Evolutionary conservation across 495 filamentous ascomycete species (phyloP).

Genomic region (Podospora bellae-mahoneyi): DNA sequence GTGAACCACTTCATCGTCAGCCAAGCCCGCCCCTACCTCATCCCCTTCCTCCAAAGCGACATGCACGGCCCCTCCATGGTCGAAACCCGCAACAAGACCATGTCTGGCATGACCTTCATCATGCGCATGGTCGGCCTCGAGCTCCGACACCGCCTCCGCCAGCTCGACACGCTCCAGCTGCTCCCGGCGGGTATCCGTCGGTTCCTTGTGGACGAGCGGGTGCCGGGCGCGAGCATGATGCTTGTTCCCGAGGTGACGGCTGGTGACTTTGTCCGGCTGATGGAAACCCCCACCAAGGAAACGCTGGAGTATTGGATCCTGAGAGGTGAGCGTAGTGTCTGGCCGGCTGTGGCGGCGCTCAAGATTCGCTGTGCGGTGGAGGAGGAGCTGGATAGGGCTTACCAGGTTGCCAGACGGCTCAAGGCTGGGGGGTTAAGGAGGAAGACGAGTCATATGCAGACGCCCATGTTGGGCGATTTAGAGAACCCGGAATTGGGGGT

Average conservation of each 20-base stretch:
- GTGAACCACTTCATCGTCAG: conserved; percentile 84
- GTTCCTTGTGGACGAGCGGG: conserved; percentile 81
- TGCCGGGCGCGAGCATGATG: conserved; percentile 76
- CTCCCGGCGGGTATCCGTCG: conserved; percentile 67
- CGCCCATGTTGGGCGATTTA: background rate
- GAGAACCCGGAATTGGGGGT: conserved; percentile 2
- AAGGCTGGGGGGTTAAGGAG: conserved; percentile 45
- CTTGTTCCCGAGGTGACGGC: conserved; percentile 76
- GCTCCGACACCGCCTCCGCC: conserved; percentile 74
- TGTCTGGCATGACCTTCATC: conserved; percentile 58
- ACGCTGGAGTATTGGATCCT: conserved; percentile 81
- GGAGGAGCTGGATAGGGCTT: conserved; percentile 77
- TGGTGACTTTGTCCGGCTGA: conserved; percentile 67
- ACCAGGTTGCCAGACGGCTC: conserved; percentile 68
- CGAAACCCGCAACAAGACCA: conserved; percentile 55
- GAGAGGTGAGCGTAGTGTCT: conserved; percentile 80
- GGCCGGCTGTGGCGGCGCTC: conserved; percentile 84
- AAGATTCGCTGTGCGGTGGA: conserved; percentile 83
- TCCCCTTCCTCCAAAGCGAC: conserved; percentile 81
- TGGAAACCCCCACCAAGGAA: conserved; percentile 74
- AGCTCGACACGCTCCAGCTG: conserved; percentile 73
- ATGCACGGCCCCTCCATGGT: conserved; percentile 68
- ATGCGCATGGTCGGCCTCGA: conserved; percentile 70
- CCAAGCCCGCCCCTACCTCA: conserved; percentile 73
- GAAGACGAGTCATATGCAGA: conserved; percentile 35